phyloP scores from a whole-genome alignment of 1,284 basidiomycete genomes.

The Apiotrichum sp. region DNA sequence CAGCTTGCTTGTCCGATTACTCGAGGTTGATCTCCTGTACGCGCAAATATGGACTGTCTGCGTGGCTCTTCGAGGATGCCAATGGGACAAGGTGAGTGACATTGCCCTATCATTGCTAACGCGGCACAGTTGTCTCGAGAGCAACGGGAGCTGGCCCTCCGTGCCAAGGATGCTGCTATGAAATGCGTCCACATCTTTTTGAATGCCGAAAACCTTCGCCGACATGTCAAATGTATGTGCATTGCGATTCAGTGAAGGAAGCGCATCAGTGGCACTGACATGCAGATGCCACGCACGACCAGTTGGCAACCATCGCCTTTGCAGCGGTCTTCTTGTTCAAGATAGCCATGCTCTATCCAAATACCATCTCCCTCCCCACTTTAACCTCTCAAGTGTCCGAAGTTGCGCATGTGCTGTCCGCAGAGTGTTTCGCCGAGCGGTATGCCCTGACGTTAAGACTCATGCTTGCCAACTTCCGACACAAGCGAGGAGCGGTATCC shows the following conservation, averaged over 20 bases:
- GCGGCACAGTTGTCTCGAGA: constrained; percentile 56
- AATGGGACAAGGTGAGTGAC: constrained; percentile 80
- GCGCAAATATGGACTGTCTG: constrained; percentile 91
- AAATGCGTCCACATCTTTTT: constrained; percentile 59
- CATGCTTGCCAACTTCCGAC: constrained; percentile 80
- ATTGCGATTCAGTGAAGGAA: no score
- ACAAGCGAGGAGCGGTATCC: constrained; percentile 67
- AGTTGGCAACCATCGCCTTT: constrained; percentile 83
- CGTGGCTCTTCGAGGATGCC: constrained; percentile 78
- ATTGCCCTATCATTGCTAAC: not conserved
- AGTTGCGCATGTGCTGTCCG: constrained; percentile 39
- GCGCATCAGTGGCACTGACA: not conserved
- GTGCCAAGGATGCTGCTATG: constrained; percentile 84
- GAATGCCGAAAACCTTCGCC: constrained; percentile 29
- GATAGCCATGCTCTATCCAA: constrained; percentile 50
- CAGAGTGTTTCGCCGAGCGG: constrained; percentile 49
- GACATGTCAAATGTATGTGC: constrained; percentile 39
- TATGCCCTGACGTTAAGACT: constrained; percentile 82
- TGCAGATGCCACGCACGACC: constrained; percentile 81
- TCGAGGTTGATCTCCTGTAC: constrained; percentile 80
- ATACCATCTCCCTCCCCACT: constrained; percentile 29
- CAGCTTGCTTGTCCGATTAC: constrained; percentile 67
- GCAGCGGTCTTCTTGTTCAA: constrained; percentile 87
- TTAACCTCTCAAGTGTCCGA: constrained; percentile 40
- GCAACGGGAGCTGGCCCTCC: constrained; percentile 86